Percentiles rank a stretch among this genome's conserved stretches.
Conservation (phyloP, 495 filamentous ascomycete species). For the Ascobolus immersus region DNA sequence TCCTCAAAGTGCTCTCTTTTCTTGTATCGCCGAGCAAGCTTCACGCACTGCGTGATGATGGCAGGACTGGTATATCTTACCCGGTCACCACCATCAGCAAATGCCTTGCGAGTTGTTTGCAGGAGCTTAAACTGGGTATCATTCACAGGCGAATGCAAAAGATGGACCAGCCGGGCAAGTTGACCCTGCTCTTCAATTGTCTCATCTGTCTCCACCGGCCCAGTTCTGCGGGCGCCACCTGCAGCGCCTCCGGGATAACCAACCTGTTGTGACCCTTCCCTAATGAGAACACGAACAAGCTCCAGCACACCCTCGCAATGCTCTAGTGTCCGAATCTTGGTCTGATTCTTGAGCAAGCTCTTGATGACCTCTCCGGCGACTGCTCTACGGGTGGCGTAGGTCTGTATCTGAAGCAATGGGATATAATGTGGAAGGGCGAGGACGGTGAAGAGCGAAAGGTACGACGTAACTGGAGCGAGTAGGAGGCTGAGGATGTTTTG, state of each 20-base stretch:
- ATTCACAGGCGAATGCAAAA: slow-evolving; percentile 60
- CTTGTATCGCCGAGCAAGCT: slow-evolving; percentile 74
- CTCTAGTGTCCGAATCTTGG: slow-evolving; percentile 41
- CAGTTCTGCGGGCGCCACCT: slow-evolving; percentile 24
- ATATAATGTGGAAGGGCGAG: slow-evolving; percentile 75
- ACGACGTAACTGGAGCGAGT: slow-evolving; percentile 64
- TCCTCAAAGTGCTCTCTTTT: slow-evolving; percentile 79
- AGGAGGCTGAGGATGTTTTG: slow-evolving; percentile 70
- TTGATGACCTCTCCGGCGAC: slow-evolving; percentile 70
- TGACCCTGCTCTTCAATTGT: slow-evolving; percentile 94
- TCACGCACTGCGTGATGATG: slow-evolving; percentile 68
- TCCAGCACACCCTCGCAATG: slow-evolving; percentile 77
- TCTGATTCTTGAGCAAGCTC: slow-evolving; percentile 55
- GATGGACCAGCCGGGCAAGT: slow-evolving; percentile 73
- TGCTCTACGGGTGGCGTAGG: slow-evolving; percentile 72
- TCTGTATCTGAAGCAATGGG: slow-evolving; percentile 69
- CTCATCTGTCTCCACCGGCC: slow-evolving; percentile 60
- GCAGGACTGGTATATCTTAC: slow-evolving; percentile 89
- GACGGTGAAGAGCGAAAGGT: slow-evolving; percentile 80
- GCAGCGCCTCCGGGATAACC: slow-evolving; percentile 58
- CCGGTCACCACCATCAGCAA: slow-evolving; percentile 76
- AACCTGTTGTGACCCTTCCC: slow-evolving; percentile 63
- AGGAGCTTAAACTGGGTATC: slow-evolving; percentile 87
- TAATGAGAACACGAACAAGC: slow-evolving; percentile 68
- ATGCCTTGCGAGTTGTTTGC: slow-evolving; percentile 67